Conservation (phyloP, 768 basidiomycete species). For the Panaeolus papilionaceus region DNA sequence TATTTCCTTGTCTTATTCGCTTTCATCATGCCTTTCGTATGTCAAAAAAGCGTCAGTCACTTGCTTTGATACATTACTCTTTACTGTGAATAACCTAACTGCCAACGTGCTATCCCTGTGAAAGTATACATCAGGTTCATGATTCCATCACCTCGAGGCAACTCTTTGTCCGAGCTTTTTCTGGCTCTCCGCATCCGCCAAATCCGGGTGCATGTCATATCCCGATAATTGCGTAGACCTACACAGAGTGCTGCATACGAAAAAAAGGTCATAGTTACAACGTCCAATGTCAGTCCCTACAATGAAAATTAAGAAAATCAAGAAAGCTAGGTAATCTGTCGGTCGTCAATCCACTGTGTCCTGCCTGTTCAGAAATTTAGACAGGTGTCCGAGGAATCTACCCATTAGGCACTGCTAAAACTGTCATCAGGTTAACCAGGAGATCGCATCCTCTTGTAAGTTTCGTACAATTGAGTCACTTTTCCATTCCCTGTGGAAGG, state of each 20-base stretch:
- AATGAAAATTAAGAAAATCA: constrained; percentile 14
- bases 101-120: background rate
- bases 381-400: background rate
- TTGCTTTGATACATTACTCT: background rate
- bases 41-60: background rate
- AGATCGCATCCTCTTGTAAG: constrained; percentile 43
- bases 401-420: background rate
- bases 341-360: constrained; percentile 1
- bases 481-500: constrained; percentile 22
- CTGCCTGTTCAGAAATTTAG: background rate
- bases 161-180: background rate
- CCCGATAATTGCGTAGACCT: background rate
- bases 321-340: constrained; percentile 15
- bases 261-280: background rate
- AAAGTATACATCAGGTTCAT: background rate
- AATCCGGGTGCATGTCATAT: background rate
- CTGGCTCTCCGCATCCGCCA: background rate
- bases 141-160: constrained; percentile 3
- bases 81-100: too few species aligned
- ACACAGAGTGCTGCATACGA: background rate
- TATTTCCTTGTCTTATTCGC: too few species aligned
- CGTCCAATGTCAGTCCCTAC: constrained; percentile 3
- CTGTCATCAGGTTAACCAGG: constrained; percentile 26
- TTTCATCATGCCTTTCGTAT: background rate
- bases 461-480: constrained; percentile 39